These are phyloP conservation scores for Citrus australasica DNA, from an alignment of 345 rosid genomes.

Conservation along the genomic window DNA sequence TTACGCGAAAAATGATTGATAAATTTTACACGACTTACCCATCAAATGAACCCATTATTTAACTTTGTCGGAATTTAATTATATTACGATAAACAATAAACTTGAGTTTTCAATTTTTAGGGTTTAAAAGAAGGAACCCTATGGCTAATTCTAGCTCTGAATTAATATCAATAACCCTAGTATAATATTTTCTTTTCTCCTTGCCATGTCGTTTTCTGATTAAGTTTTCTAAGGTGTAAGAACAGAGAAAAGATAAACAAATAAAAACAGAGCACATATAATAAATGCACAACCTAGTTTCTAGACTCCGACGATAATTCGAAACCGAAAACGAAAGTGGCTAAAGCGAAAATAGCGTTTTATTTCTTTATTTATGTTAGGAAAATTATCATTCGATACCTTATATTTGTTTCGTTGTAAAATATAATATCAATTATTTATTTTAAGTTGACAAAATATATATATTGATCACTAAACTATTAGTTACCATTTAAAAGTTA, in stretches of 20 bases:
- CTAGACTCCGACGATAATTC: not conserved
- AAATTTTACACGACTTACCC: not conserved
- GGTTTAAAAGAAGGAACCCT: not conserved
- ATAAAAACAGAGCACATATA: not conserved
- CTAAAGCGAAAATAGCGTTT: no score
- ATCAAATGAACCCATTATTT: not conserved
- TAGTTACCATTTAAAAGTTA: fast-evolving
- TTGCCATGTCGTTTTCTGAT: not conserved
- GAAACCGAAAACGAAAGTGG: no score
- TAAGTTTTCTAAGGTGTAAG: not conserved
- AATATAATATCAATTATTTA: fast-evolving
- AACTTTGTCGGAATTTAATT: not conserved
- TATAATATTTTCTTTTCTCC: not conserved
- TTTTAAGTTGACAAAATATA: fast-evolving
- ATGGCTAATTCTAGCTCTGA: not conserved
- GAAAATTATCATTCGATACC: fast-evolving
- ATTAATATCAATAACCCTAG: not conserved
- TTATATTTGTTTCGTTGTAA: fast-evolving
- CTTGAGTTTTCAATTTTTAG: not conserved
- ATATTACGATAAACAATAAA: not conserved
- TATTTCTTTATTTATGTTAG: not conserved
- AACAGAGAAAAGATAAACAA: no score
- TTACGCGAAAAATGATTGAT: not conserved
- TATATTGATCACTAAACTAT: fast-evolving
- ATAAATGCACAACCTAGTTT: not conserved